Base-by-base conservation (phyloP, 805 yeast species). In the Saturnispora mendoncae region DNA sequence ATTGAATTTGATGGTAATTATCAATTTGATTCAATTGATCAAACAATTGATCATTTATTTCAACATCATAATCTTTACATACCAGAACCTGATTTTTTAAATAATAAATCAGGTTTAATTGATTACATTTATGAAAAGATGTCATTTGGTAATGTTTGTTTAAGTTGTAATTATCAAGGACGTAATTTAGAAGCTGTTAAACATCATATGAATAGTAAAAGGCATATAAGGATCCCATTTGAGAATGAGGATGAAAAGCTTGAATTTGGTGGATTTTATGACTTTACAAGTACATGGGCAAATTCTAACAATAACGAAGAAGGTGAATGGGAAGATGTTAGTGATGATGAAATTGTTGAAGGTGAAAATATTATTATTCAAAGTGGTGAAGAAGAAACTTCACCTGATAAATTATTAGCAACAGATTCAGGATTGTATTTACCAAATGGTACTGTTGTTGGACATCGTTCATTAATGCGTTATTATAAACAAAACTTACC, bases 171-270 rank as follows among this genome's bases (percentile, higher is more conserved):
- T 25, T 92, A 79, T 57, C 82, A 84, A 60, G 97, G 97, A n/a
- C 73, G 75, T 46, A 76, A 78, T 41, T 56, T 90, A 24, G 94
- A 84, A 54, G 83, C 95, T 46, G 87, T 84, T 9, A 78, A 95
- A 51, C 92, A 85, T 33, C 99, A 92, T 60, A 80, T 86, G 83
- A 52, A 69, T 4, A 72, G 82, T 7, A 92, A 92, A 61, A 77
- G 86, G 44, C 99, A 92, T 60, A 82, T 90, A 65, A 74, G 77
- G 55, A 71, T 92, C 46, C 97, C 97, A 1, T 92, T 83, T 61
- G 97, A 92, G 53, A 62, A 76, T 0, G 80, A 76, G 41, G 80
- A 80, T 43, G 94, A 92, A 54, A 78, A 78, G 54, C 71, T 78
- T 36, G 82, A 80, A 54, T 69, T 90, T 33, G 73, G 87, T 0